Percentiles rank a stretch among this genome's conserved stretches.
Conservation (phyloP, 106 monocot genomes). For the Ottelia alismoides region DNA sequence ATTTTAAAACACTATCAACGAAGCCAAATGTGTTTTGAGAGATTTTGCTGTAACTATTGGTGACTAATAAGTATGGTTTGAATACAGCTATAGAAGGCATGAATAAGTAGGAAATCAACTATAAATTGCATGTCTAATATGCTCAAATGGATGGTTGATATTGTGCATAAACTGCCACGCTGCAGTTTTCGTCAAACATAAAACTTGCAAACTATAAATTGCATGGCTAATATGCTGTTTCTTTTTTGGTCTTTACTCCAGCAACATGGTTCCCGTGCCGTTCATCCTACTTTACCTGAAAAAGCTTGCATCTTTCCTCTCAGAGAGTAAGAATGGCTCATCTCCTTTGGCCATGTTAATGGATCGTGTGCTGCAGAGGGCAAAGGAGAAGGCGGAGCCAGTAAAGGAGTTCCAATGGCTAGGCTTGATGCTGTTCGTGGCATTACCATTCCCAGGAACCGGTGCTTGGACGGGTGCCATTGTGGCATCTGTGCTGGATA, state of each 20-base stretch:
- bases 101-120: too few species aligned
- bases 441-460: slow-evolving; percentile 89
- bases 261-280: slow-evolving; percentile 92
- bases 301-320: slow-evolving; percentile 35
- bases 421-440: slow-evolving; percentile 91
- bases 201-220: too few species aligned
- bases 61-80: too few species aligned
- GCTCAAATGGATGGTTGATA: too few species aligned
- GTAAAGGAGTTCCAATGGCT: slow-evolving; percentile 93
- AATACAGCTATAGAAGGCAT: too few species aligned
- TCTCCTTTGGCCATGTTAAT: slow-evolving; percentile 33
- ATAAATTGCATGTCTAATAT: too few species aligned
- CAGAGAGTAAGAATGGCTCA: slow-evolving; percentile 37
- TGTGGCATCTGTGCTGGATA: slow-evolving; percentile 66
- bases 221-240: background rate
- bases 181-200: too few species aligned
- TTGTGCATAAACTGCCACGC: too few species aligned
- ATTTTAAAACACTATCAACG: too few species aligned
- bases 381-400: slow-evolving; percentile 74
- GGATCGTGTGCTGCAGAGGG: slow-evolving; percentile 55
- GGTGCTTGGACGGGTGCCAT: slow-evolving; percentile 95
- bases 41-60: too few species aligned
- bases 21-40: too few species aligned
- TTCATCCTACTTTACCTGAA: slow-evolving; percentile 85
- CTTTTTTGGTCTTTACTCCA: slow-evolving; percentile 10